Percentiles rank a stretch among this genome's conserved stretches.
Conservation (phyloP, 768 basidiomycete genomes). For the Lactarius trivialis region DNA sequence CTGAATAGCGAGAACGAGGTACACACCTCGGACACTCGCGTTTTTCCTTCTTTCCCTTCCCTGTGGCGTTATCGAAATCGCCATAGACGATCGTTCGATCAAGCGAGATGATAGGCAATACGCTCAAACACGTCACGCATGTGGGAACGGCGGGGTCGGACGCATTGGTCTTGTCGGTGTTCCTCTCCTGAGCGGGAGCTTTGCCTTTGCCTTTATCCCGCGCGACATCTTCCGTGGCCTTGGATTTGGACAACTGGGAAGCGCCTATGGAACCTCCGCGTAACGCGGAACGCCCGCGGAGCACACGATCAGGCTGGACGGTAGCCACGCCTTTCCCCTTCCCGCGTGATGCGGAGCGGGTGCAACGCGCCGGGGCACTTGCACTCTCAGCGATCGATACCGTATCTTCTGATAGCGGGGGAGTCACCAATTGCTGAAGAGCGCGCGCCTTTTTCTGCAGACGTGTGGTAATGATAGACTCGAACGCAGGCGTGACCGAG, state of each 20-base stretch:
- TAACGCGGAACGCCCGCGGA: conserved; percentile 20
- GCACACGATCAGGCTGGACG: conserved; percentile 13
- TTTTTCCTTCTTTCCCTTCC: conserved; percentile 31
- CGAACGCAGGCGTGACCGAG: conserved; percentile 32
- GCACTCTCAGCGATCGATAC: conserved; percentile 30
- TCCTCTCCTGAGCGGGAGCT: conserved; percentile 14
- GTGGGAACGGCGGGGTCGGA: conserved; percentile 37
- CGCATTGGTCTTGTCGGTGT: conserved; percentile 21
- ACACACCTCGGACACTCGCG: conserved; percentile 72
- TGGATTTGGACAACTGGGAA: conserved; percentile 8
- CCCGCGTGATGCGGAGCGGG: conserved; percentile 25
- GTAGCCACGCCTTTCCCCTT: conserved; percentile 11
- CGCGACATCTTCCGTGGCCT: conserved; percentile 10
- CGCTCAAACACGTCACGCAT: conserved; percentile 65
- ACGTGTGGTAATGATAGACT: conserved; percentile 55
- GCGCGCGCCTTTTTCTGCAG: conserved; percentile 41
- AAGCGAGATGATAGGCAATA: conserved; percentile 70
- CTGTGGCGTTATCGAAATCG: conserved; percentile 46
- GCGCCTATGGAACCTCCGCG: conserved; percentile 12
- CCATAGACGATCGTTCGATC: conserved; percentile 75
- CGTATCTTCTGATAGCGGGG: conserved; percentile 42
- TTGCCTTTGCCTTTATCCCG: conserved; percentile 23
- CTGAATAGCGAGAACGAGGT: conserved; percentile 15
- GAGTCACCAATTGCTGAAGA: conserved; percentile 39
- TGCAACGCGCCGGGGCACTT: conserved; percentile 25